Evolutionary conservation across 169 alveolate genomes (phyloP).

Genomic region (Plasmodium berghei): DNA sequence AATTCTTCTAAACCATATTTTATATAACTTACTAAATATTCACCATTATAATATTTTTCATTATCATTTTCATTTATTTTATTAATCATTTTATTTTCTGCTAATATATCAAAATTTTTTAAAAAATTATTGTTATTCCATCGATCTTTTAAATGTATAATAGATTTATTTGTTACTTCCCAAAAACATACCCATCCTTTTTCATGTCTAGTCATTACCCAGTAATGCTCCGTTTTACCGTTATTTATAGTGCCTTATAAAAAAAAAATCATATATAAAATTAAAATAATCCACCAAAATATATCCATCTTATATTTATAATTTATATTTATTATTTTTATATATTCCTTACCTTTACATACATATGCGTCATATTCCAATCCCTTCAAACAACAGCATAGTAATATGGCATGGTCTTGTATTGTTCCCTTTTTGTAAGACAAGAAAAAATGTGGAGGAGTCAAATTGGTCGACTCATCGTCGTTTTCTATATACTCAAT

Average conservation of each 20-base stretch:
- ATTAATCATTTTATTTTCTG: slow-evolving; percentile 50
- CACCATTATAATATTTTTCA: slow-evolving; percentile 67
- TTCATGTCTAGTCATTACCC: slow-evolving; percentile 85
- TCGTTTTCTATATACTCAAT: slow-evolving; percentile 79
- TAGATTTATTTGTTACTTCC: slow-evolving; percentile 83
- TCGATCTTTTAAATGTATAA: slow-evolving; percentile 51
- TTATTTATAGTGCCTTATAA: slow-evolving; percentile 78
- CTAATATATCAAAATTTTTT: slow-evolving; percentile 21
- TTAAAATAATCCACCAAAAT: not conserved
- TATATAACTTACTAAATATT: slow-evolving; percentile 44
- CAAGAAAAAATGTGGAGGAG: slow-evolving; percentile 81
- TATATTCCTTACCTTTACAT: slow-evolving; percentile 75
- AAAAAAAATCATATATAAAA: not conserved
- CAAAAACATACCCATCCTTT: slow-evolving; percentile 83
- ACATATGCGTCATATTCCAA: slow-evolving; percentile 83
- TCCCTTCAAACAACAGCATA: slow-evolving; percentile 81
- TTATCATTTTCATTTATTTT: slow-evolving; percentile 19
- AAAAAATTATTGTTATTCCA: slow-evolving; percentile 68
- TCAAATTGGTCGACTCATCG: slow-evolving; percentile 75
- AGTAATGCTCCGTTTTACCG: slow-evolving; percentile 80
- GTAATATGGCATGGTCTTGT: slow-evolving; percentile 79
- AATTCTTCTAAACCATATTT: slow-evolving; percentile 68
- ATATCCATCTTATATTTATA: not conserved
- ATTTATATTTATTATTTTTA: not conserved
- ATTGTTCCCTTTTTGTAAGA: slow-evolving; percentile 82